Percentiles rank a stretch among this genome's conserved stretches.
These are phyloP conservation scores for Clonostachys chloroleuca DNA, from an alignment of 2,329 filamentous ascomycete genomes.

Conservation along the genomic window DNA sequence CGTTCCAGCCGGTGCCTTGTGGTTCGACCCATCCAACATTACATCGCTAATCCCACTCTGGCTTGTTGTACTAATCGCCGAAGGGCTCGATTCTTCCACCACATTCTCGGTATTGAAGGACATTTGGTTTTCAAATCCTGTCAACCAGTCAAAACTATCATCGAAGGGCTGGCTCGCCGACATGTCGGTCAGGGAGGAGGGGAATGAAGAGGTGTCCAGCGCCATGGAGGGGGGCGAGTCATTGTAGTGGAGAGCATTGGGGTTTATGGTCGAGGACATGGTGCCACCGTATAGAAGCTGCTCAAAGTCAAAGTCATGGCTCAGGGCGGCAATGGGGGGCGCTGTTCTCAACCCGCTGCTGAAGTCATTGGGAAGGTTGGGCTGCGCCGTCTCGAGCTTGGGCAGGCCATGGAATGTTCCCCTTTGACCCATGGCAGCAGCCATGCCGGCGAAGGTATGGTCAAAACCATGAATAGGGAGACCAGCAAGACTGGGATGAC, in stretches of 20 bases:
- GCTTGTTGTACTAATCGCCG: conserved; percentile 91
- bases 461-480: conserved; percentile 53
- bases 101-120: conserved; percentile 74
- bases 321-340: conserved; percentile 60
- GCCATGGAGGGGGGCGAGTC: conserved; percentile 67
- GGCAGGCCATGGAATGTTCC: conserved; percentile 65
- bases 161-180: conserved; percentile 59
- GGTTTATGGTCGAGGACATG: conserved; percentile 56
- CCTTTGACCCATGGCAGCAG: conserved; percentile 61
- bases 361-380: conserved; percentile 57
- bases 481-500: conserved; percentile 71
- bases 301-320: conserved; percentile 66
- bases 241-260: conserved; percentile 76
- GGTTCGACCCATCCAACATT: conserved; percentile 79
- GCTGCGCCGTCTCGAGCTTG: conserved; percentile 75
- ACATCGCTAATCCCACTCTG: conserved; percentile 88
- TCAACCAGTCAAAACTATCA: conserved; percentile 77
- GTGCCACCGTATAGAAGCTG: conserved; percentile 16
- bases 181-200: conserved; percentile 51
- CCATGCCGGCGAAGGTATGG: conserved; percentile 70
- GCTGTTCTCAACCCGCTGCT: conserved; percentile 73
- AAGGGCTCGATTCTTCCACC: conserved; percentile 90
- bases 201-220: conserved; percentile 57
- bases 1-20: conserved; percentile 46
- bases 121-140: conserved; percentile 75